phyloP scores from a whole-genome alignment of 345 rosid genomes.

The Brassica rapa region DNA sequence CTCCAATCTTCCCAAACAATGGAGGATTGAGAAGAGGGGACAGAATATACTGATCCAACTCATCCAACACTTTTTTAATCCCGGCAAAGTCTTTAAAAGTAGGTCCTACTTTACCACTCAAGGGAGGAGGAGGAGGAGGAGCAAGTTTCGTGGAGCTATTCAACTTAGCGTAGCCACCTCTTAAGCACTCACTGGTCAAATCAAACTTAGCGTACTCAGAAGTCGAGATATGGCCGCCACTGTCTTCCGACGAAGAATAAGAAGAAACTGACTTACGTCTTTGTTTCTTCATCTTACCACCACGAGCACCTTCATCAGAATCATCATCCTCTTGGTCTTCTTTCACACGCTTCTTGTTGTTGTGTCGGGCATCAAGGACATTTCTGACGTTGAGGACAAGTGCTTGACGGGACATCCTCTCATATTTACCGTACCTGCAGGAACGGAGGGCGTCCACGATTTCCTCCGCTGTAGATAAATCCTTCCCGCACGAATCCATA shows the following conservation, averaged over 20 bases:
- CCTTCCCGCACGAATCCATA: background rate
- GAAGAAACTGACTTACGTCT: slow-evolving; percentile 19
- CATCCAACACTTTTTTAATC: slow-evolving; percentile 58
- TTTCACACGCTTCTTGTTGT: slow-evolving; percentile 8
- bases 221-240: slow-evolving; percentile 51
- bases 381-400: background rate
- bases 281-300: slow-evolving; percentile 41
- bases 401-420: background rate
- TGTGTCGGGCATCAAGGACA: slow-evolving; percentile 23
- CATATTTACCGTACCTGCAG: background rate
- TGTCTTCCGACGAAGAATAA: slow-evolving; percentile 40
- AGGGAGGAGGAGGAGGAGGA: background rate
- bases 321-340: slow-evolving; percentile 19
- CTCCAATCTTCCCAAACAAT: slow-evolving; percentile 57
- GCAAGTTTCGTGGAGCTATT: background rate
- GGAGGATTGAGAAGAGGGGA: slow-evolving; percentile 76
- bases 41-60: slow-evolving; percentile 38
- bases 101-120: slow-evolving; percentile 50
- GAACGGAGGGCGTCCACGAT: background rate
- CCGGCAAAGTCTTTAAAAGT: slow-evolving; percentile 83
- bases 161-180: slow-evolving; percentile 44
- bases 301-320: background rate
- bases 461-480: background rate
- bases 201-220: slow-evolving; percentile 65
- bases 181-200: slow-evolving; percentile 57